These are phyloP conservation scores for Haplographium delicatum DNA, from an alignment of 495 filamentous ascomycete species.

Conservation along the genomic window DNA sequence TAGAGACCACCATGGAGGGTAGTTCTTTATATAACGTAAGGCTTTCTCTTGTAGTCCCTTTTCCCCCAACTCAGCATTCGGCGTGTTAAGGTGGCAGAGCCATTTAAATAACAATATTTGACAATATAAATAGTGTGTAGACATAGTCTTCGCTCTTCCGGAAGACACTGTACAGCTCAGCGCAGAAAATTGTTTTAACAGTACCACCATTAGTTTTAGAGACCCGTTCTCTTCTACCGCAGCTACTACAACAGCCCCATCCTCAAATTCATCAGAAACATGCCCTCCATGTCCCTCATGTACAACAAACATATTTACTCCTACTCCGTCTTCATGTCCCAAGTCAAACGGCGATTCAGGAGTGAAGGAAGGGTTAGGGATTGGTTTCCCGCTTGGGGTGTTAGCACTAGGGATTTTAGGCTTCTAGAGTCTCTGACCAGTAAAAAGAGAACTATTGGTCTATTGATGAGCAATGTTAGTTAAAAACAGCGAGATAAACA, in stretches of 20 bases:
- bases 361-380: not conserved
- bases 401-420: not conserved
- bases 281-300: not conserved
- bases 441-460: too few relatives aligned
- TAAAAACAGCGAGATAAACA: too few relatives aligned
- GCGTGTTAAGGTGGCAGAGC: not conserved
- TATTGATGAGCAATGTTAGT: too few relatives aligned
- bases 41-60: too few relatives aligned
- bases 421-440: too few relatives aligned
- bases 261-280: not conserved
- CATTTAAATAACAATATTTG: not conserved
- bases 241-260: not conserved
- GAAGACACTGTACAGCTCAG: slow-evolving; percentile 66
- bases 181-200: slow-evolving; percentile 76
- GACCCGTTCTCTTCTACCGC: slow-evolving; percentile 56
- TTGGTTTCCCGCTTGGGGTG: not conserved
- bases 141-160: slow-evolving; percentile 68
- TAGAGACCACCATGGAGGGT: slow-evolving; percentile 82
- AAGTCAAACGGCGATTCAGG: not conserved
- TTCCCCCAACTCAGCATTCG: slow-evolving; percentile 15
- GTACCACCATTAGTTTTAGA: slow-evolving; percentile 62
- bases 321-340: not conserved
- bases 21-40: slow-evolving; percentile 88
- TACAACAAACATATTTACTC: not conserved
- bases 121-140: slow-evolving; percentile 64